A percentile compares a stretch with the other conserved stretches of the same genome.
Evolutionary conservation across 306 rosid genomes (phyloP).

Genomic region (Cicer judaicum): DNA sequence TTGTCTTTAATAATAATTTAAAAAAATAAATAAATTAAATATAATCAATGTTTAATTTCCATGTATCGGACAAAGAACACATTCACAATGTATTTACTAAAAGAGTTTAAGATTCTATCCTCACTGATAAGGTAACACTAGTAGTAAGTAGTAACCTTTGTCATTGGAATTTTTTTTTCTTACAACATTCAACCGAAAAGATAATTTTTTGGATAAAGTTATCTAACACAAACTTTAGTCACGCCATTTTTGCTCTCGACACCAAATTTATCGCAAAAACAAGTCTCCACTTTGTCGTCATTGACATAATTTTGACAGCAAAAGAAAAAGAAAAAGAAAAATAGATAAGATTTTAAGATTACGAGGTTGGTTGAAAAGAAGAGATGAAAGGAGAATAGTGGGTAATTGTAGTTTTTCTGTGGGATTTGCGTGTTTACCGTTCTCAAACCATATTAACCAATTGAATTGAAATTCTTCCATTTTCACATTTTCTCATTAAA

Average conservation of each 20-base stretch:
- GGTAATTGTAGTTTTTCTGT: conserved; percentile 39
- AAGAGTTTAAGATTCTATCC: too few relatives aligned
- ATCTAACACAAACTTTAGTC: background rate
- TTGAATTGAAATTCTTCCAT: conserved; percentile 47
- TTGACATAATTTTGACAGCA: conserved; percentile 26
- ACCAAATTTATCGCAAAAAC: background rate
- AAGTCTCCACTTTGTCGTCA: conserved; percentile 16
- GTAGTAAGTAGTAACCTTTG: too few relatives aligned
- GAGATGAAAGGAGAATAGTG: background rate
- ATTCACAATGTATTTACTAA: too few relatives aligned
- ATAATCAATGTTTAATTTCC: too few relatives aligned
- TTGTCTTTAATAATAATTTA: too few relatives aligned
- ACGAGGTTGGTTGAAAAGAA: conserved; percentile 30
- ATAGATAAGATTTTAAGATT: background rate
- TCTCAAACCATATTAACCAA: conserved; percentile 52
- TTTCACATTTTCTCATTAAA: conserved; percentile 23
- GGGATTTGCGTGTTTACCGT: conserved; percentile 52
- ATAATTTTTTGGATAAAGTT: too few relatives aligned
- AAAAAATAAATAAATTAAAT: too few relatives aligned
- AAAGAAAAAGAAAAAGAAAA: background rate
- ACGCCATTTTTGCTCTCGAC: conserved; percentile 7
- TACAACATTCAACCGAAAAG: too few relatives aligned
- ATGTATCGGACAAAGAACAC: too few relatives aligned
- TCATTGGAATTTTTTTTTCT: too few relatives aligned
- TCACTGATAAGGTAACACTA: too few relatives aligned